Conservation (phyloP, 768 basidiomycete genomes). For the Tephrocybe sp. region DNA sequence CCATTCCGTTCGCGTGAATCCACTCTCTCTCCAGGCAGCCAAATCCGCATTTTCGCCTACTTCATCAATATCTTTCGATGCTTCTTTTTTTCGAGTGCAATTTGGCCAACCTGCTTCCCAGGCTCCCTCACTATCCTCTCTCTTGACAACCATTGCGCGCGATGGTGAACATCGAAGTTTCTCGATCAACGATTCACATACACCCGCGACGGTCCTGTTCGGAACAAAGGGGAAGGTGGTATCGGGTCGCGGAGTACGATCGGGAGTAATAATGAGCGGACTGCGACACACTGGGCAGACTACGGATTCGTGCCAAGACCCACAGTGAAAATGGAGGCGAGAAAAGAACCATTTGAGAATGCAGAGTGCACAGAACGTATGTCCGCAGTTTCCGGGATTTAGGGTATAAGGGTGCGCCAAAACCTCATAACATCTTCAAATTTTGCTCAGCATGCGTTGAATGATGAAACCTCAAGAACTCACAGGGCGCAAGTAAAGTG, state of each 20-base stretch:
- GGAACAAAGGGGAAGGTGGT: conserved; percentile 62
- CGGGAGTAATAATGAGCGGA: conserved; percentile 46
- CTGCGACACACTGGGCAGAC: conserved; percentile 69
- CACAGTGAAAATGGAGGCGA: conserved; percentile 58
- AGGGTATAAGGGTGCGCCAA: conserved; percentile 61
- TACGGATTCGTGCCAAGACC: conserved; percentile 64
- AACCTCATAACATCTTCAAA: conserved; percentile 58
- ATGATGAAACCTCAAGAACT: conserved; percentile 20
- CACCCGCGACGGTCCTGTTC: conserved; percentile 52
- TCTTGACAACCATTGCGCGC: conserved; percentile 35
- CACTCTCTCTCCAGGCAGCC: conserved; percentile 51
- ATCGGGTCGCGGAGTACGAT: conserved; percentile 45
- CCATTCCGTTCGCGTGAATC: conserved; percentile 54
- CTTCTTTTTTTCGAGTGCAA: conserved; percentile 29
- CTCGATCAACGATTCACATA: conserved; percentile 51
- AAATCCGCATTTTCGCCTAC: conserved; percentile 30
- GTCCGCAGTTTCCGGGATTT: conserved; percentile 56
- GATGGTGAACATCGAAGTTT: conserved; percentile 37
- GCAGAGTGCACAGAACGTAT: conserved; percentile 66
- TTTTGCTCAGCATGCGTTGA: conserved; percentile 2
- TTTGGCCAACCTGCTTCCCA: conserved; percentile 31
- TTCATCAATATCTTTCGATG: conserved; percentile 33
- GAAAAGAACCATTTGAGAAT: conserved; percentile 71
- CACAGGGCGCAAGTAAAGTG: conserved; percentile 66
- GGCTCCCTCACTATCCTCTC: conserved; percentile 37